phyloP scores from a whole-genome alignment of 805 yeast genomes.

The Myxozyma melibiosi region DNA sequence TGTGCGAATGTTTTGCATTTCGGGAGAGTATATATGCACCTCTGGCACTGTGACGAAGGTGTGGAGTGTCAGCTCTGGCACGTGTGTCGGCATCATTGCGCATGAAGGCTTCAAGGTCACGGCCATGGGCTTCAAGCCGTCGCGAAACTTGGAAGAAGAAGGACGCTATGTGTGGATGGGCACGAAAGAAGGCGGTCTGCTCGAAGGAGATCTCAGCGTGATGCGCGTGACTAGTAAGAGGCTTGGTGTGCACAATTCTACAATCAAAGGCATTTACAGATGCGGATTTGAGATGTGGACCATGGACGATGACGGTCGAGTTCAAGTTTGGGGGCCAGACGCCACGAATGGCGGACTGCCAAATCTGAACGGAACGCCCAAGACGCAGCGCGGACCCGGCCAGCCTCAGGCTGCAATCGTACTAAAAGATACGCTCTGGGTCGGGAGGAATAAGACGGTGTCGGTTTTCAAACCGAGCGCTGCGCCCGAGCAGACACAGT shows the following conservation, averaged over 20 bases:
- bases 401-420: conserved; percentile 39
- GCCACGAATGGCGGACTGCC: conserved; percentile 28
- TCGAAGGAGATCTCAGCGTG: conserved; percentile 37
- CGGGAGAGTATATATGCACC: conserved; percentile 35
- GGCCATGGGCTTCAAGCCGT: conserved; percentile 36
- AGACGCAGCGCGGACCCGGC: conserved; percentile 36
- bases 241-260: conserved; percentile 30
- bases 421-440: conserved; percentile 40
- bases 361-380: conserved; percentile 36
- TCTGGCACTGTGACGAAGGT: conserved; percentile 35
- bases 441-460: conserved; percentile 41
- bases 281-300: conserved; percentile 40
- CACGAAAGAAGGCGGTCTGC: conserved; percentile 42
- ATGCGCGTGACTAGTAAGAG: conserved; percentile 34
- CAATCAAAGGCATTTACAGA: conserved; percentile 32
- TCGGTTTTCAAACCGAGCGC: conserved; percentile 40
- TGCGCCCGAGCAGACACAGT: conserved; percentile 27
- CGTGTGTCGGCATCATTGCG: conserved; percentile 34
- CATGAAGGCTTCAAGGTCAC: conserved; percentile 37
- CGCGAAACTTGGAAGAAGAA: conserved; percentile 24
- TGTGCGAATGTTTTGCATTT: conserved; percentile 30
- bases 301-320: conserved; percentile 45
- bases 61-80: conserved; percentile 35
- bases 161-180: conserved; percentile 41
- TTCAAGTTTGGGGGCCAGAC: conserved; percentile 41